Evolutionary conservation across 1,284 basidiomycete species (phyloP), one percentile per base, ranked within the genome.

Genomic region (Peniophora sp.): DNA sequence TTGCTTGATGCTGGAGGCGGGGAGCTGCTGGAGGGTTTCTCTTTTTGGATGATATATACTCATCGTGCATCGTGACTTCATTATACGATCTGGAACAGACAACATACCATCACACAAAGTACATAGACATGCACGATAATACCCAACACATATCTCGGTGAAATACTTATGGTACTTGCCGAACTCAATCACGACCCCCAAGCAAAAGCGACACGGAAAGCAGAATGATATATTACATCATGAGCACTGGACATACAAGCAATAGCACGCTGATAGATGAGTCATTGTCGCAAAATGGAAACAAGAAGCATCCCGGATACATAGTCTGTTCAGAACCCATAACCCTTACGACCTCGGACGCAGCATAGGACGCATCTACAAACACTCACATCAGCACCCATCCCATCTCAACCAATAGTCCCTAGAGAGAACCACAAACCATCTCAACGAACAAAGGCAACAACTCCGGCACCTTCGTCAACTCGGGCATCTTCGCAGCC

Each of bases 371-470:
- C 68, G 67, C 60, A 74, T 65, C 73, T 75, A 47, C 52, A 18
- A 46, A 17, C 34, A 35, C 17, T 32, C 24, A 12, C 35, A 23
- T 43, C 5, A 48, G 39, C 37, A 6, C 6, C 17, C 32, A 41
- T 5, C 12, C 5, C 27, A 32, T 32, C 5, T 24, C 42, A 55
- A 44, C 12, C 35, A 45, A 44, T 23, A 45, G 10, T n/a, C n/a
- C n/a, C n/a, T n/a, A n/a, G n/a, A n/a, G n/a, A n/a, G n/a, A n/a
- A 34, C 3, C 24, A 64, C 83, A 64, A 57, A 95, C 92, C 74
- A 95, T 83, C 68, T 97, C 94, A 45, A 88, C 79, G 64, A 97
- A 97, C 24, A 97, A 60, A 1, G 93, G 91, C 34, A 94, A 70
- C 22, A 97, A 64, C 54, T 81, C 76, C 20, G 88, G 84, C 52